Conservation (phyloP, 2,329 filamentous ascomycete genomes). For the Diplodia scrobiculata region DNA sequence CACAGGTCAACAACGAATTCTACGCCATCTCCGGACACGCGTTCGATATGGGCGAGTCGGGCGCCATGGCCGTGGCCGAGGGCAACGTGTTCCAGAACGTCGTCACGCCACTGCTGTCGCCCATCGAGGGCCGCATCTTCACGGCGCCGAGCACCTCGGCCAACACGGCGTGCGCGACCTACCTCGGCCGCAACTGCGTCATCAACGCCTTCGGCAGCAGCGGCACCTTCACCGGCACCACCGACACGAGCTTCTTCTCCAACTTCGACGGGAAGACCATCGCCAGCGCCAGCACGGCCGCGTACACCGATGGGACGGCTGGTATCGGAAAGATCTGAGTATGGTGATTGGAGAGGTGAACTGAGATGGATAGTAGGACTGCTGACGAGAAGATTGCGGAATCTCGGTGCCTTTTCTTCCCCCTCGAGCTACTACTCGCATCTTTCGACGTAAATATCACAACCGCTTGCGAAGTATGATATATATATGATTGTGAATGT, state of each 20-base stretch:
- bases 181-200: conserved; percentile 56
- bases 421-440: not conserved
- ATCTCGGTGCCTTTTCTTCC: not conserved
- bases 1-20: conserved; percentile 63
- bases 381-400: not conserved
- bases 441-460: not conserved
- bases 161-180: conserved; percentile 33
- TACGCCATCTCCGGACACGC: conserved; percentile 59
- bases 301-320: conserved; percentile 44
- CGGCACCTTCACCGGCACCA: conserved; percentile 35
- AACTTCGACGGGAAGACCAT: conserved; percentile 59
- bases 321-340: conserved; percentile 33
- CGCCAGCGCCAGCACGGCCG: conserved; percentile 49
- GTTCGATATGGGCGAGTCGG: conserved; percentile 53
- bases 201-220: conserved; percentile 48
- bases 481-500: not conserved
- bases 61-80: conserved; percentile 54
- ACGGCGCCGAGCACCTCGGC: conserved; percentile 47
- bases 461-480: not conserved
- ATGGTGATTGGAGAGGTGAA: no score
- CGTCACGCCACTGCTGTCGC: conserved; percentile 47
- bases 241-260: conserved; percentile 53
- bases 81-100: conserved; percentile 63
- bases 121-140: conserved; percentile 48
- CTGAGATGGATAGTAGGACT: not conserved